phyloP scores from a whole-genome alignment of 2,329 filamentous ascomycete genomes.

The Alternaria novae-zelandiae region DNA sequence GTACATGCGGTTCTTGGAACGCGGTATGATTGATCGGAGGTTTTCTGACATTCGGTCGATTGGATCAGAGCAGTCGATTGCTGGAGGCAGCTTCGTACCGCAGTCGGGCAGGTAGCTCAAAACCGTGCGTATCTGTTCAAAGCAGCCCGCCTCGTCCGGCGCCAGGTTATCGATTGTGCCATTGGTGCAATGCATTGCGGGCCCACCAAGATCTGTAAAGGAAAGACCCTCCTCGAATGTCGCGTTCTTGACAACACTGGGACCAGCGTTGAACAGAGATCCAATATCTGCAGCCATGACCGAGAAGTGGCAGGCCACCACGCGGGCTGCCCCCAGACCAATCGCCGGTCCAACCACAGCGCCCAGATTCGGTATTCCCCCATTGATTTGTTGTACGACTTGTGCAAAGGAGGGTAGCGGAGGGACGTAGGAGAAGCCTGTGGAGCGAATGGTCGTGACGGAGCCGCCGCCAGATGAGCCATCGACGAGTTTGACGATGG shows the following conservation, averaged over 20 bases:
- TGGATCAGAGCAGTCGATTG: constrained; percentile 56
- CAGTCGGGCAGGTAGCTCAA: constrained; percentile 65
- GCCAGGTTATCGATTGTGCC: constrained; percentile 71
- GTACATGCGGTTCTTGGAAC: constrained; percentile 66
- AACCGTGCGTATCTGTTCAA: constrained; percentile 65
- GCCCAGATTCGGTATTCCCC: constrained; percentile 69
- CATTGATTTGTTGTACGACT: constrained; percentile 64
- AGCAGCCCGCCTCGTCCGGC: constrained; percentile 65
- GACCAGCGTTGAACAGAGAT: constrained; percentile 68
- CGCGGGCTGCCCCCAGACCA: constrained; percentile 66
- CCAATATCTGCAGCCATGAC: constrained; percentile 71
- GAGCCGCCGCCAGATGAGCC: constrained; percentile 68
- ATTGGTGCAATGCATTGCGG: constrained; percentile 67
- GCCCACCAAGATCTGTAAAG: constrained; percentile 66
- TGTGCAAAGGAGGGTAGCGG: constrained; percentile 60
- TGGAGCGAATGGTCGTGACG: constrained; percentile 64
- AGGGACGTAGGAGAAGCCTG: constrained; percentile 66
- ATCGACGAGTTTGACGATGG: constrained; percentile 69
- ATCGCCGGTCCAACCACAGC: constrained; percentile 65
- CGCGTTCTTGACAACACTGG: constrained; percentile 66
- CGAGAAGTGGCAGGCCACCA: constrained; percentile 68
- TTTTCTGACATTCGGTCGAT: constrained; percentile 56
- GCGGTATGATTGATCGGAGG: constrained; percentile 64
- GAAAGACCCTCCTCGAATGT: constrained; percentile 69
- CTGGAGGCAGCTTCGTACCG: constrained; percentile 62